These are phyloP conservation scores for Butyriboletus loyo DNA, from an alignment of 768 basidiomycete genomes.

Conservation along the genomic window DNA sequence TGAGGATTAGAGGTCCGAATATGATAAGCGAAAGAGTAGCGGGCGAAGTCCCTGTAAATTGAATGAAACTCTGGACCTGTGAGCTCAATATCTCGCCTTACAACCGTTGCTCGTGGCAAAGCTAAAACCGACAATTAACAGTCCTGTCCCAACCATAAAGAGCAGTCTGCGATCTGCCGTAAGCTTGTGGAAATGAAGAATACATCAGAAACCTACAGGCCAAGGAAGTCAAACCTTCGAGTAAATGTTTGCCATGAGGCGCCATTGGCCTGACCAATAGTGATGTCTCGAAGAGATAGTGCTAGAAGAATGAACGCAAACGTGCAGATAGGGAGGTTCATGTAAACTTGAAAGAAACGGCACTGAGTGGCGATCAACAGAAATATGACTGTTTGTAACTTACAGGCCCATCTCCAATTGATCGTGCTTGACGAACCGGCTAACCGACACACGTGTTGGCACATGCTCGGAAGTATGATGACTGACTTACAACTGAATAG, in stretches of 20 bases:
- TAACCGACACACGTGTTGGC: conserved; percentile 24
- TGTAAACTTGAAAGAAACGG: conserved; percentile 53
- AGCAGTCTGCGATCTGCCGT: conserved; percentile 46
- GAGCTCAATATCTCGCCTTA: conserved; percentile 36
- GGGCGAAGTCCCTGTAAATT: conserved; percentile 55
- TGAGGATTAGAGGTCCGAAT: conserved; percentile 51
- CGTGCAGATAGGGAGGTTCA: conserved; percentile 76
- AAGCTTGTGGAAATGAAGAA: conserved; percentile 15
- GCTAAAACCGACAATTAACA: conserved; percentile 77
- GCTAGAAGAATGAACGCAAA: conserved; percentile 55
- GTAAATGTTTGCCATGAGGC: conserved; percentile 57
- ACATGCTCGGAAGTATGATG: conserved; percentile 11
- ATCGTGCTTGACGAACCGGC: conserved; percentile 32
- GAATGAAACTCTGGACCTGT: conserved; percentile 10
- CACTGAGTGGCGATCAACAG: conserved; percentile 15
- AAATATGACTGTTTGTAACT: conserved; percentile 31
- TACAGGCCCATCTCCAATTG: conserved; percentile 86
- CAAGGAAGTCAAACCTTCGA: conserved; percentile 69
- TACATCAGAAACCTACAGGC: conserved; percentile 54
- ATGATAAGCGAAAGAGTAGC: conserved; percentile 60
- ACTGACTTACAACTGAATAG: conserved; percentile 65
- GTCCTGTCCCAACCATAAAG: conserved; percentile 73
- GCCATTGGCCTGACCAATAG: conserved; percentile 42
- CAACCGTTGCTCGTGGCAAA: conserved; percentile 68
- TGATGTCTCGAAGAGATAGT: conserved; percentile 58